Conservation (phyloP, 345 rosid genomes). For the Populus deltoides region DNA sequence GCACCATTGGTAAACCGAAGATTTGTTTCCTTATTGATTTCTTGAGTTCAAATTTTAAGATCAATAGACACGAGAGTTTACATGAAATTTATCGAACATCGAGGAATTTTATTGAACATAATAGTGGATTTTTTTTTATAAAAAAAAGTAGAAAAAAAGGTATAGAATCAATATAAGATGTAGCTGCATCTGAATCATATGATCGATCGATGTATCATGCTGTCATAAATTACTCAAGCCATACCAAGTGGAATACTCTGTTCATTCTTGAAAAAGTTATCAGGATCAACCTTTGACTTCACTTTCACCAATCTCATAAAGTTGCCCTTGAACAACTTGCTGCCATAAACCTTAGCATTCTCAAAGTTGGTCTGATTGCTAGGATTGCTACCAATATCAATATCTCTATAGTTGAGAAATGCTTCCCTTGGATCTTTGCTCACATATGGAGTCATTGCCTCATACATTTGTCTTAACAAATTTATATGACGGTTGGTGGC, state of each 20-base stretch:
- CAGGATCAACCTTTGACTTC: conserved; percentile 1
- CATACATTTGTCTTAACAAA: not conserved
- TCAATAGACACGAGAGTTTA: no score
- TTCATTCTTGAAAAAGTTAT: conserved; percentile 9
- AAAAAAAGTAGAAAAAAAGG: no score
- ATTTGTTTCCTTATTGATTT: no score
- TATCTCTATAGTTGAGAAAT: conserved; percentile 2
- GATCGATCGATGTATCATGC: no score
- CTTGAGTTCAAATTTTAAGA: no score
- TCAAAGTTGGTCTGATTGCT: not conserved
- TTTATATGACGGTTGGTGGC: not conserved
- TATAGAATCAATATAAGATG: no score
- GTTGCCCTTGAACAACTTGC: not conserved
- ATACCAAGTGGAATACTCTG: conserved; percentile 1
- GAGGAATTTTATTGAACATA: no score
- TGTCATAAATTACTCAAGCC: not conserved
- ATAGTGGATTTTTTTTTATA: no score
- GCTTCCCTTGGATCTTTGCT: not conserved
- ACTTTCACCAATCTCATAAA: not conserved
- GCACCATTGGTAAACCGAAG: no score
- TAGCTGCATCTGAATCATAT: no score
- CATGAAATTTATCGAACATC: no score
- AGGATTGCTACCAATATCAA: not conserved
- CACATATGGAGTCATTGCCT: not conserved
- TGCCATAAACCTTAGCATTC: conserved; percentile 2